Evolutionary conservation across 1,139 yeast species (phyloP), one percentile per base, ranked within the genome.

Genomic region (Candida smagusa): DNA sequence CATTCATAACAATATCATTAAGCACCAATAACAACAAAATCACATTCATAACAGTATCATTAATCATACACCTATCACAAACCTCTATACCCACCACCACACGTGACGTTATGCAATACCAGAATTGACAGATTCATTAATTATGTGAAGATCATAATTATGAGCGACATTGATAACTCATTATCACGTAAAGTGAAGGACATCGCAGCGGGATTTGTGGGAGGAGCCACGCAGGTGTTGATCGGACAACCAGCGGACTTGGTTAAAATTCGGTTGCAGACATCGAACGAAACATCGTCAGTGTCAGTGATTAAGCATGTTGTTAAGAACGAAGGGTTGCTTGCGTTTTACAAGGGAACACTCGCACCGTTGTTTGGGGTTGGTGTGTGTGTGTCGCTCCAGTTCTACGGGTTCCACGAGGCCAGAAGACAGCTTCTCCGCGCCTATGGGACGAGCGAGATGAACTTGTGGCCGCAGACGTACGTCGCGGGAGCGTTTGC

Each of bases 331-430:
- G 88, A 82, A 59, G 88, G 88, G 2, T 52, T 74, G 2, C 48
- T 66, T n/a, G 87, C 88, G 1, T 82, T 82, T 55, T 41, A 71
- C 48, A 70, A 71, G 45, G 76, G 77, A 1, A 71, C 77, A 0
- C 48, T 69, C 30, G 65, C 77, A 1, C 77, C 76, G 2, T 51
- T 67, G 23, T 57, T 75, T 40, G 78, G 84, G 2, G 89, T 82
- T 3, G 89, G 89, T 1, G 83, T 77, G 2, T 83, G 90, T 61
- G 89, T 82, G 2, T 79, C 87, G 4, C 65, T 81, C 23, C 89
- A 83, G 53, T 83, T 83, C 55, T 83, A 82, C 49, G 88, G 90
- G 4, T 84, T 84, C 54, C 88, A 82, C 53, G 94, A 84, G 52
- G 77, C 88, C 23, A 80, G 79, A 52, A 65, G 94, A 43, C 85